Base-by-base conservation (phyloP, 2,329 filamentous ascomycete genomes). In the Cytospora mali region DNA sequence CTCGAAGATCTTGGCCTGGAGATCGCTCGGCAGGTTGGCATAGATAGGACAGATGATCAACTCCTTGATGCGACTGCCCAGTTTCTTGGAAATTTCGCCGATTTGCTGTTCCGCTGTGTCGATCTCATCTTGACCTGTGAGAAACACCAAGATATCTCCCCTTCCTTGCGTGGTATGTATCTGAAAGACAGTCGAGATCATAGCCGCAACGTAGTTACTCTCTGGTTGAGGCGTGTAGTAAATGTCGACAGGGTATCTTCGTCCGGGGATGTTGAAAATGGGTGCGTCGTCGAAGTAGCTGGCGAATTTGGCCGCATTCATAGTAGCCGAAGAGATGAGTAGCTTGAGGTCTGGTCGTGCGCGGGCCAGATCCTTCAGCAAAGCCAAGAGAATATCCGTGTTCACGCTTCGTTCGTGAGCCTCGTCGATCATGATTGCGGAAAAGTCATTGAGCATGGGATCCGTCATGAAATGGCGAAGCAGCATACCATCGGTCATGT, bases 401-500 rank as follows among this genome's bases (percentile, higher is more conserved):
- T 92, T 88, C 0, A 98, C 84, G 0, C 92, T 97, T 68, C 95
- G 84, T 74, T 99, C 95, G 84, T 99, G 95, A 0, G 95, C 95
- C 74, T 99, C 95, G 73, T 99, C 95, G 62, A 99, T 94, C 89
- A 99, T 97, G 66, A 99, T 77, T 14, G 89, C 91, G 6, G 91
- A 91, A 70, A 98, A 98, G 18, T 87, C 87, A 1, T 87, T 84
- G 6, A 98, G 79, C 68, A 94, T 88, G 0, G 94, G 93, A 70
- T 96, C 92, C 0, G 92, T 94, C 78, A 97, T 86, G 67, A 97
- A 90, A 73, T 97, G 92, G 72, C 93, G 84, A 31, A 98, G 80
- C 46, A 98, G 80, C 90, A 98, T 96, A 73, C 95, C 95, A 71
- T 99, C 95, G 0, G 95, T 99, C 90, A 96, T 94, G 76, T 97